phyloP scores from a whole-genome alignment of 1,284 basidiomycete genomes.

The Inonotus obliquus region DNA sequence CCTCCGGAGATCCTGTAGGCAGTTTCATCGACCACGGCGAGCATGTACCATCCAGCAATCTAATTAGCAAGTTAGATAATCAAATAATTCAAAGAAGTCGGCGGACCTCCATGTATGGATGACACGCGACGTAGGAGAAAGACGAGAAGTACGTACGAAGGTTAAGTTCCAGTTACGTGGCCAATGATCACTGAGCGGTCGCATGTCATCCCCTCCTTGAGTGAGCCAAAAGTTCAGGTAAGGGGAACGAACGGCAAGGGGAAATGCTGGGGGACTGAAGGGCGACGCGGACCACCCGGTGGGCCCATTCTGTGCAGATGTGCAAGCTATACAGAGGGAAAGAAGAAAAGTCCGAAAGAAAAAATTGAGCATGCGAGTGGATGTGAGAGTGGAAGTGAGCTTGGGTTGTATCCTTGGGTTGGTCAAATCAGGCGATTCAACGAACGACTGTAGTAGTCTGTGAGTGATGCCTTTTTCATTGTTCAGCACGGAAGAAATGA shows the following conservation, averaged over 20 bases:
- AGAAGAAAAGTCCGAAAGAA: not conserved
- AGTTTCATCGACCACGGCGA: constrained; percentile 34
- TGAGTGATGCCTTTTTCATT: too few species aligned
- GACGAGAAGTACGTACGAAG: not conserved
- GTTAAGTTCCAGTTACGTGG: not conserved
- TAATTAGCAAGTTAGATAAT: not conserved
- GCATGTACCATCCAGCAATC: constrained; percentile 34
- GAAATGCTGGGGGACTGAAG: constrained; percentile 12
- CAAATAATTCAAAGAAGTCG: too few species aligned
- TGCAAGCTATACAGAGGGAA: not conserved
- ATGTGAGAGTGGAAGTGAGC: too few species aligned
- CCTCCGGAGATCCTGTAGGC: constrained; percentile 22
- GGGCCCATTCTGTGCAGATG: not conserved
- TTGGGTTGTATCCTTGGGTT: too few species aligned
- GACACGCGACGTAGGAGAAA: not conserved
- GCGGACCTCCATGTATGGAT: too few species aligned
- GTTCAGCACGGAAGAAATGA: too few species aligned
- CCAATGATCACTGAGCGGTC: not conserved
- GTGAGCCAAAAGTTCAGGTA: constrained; percentile 14
- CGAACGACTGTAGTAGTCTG: too few species aligned
- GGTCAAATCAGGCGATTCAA: too few species aligned
- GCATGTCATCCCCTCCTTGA: constrained; percentile 7
- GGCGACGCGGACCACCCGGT: constrained; percentile 9
- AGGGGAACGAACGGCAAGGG: constrained; percentile 14
- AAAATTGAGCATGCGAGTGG: too few species aligned